Percentiles rank a stretch among this genome's conserved stretches.
phyloP scores from a whole-genome alignment of 2,329 filamentous ascomycete species.

The Alternaria infectoria region DNA sequence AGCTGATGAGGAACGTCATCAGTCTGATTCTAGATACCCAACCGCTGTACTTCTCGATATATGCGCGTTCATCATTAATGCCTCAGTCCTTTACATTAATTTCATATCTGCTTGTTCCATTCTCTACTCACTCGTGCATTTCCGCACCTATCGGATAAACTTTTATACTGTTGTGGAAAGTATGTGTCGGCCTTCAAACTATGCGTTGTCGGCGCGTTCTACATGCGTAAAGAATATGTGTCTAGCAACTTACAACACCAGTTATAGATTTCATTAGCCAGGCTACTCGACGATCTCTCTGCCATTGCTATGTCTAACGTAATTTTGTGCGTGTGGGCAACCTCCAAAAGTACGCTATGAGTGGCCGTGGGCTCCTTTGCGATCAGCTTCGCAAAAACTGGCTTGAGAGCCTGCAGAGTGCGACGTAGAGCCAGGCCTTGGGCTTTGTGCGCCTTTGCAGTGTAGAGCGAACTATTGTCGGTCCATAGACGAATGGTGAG shows the following conservation, averaged over 20 bases:
- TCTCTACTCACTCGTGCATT: neutral
- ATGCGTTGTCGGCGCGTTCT: neutral
- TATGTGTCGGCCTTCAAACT: neutral
- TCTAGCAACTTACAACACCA: neutral
- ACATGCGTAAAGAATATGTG: neutral
- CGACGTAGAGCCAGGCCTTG: neutral
- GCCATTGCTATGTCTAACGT: neutral
- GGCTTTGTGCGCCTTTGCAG: neutral
- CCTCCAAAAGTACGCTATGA: neutral
- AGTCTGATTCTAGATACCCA: neutral
- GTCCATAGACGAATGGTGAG: neutral
- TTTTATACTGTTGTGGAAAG: neutral
- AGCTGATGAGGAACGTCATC: neutral
- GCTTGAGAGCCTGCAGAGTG: neutral
- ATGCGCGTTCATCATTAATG: neutral
- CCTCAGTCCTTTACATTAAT: neutral
- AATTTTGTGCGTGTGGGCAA: neutral
- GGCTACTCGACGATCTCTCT: neutral
- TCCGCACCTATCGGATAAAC: neutral
- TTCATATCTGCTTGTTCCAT: neutral
- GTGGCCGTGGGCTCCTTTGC: neutral
- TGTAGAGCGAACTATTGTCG: neutral
- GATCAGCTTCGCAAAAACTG: neutral
- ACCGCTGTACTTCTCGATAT: neutral
- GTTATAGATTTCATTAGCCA: neutral